Base-by-base conservation (phyloP, 2,329 filamentous ascomycete genomes). In the Niveomyces coronatus region DNA sequence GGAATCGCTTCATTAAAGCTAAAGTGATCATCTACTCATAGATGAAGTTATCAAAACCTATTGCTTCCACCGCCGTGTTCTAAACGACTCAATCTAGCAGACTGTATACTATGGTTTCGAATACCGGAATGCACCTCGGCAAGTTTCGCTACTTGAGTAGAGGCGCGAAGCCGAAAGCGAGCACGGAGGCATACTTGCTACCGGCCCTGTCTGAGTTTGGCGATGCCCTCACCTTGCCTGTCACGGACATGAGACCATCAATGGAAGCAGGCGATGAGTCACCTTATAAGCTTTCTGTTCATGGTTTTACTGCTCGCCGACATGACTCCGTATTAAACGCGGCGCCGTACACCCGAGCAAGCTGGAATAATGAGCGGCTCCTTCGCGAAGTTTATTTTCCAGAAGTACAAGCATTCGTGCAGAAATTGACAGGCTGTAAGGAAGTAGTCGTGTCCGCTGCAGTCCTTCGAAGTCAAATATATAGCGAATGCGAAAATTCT, bases 371-470 rank as follows among this genome's bases (percentile, higher is more conserved):
- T 4, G 30, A 20, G 28, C 16, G 18, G 13, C 17, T 32, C 3
- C 22, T 24, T 11, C 22, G 22, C 23, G n/a, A 29, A 37, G n/a
- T 29, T 19, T 18, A 30, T 17, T 16, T 22, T 17, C 5, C 9
- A 10, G 10, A 41, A 41, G 39, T 37, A 17, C 16, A 36, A 27
- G 15, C 9, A 5, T 22, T 40, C 16, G 38, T 40, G 30, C 38
- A 36, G 31, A 31, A 36, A 16, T 17, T 40, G 31, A 40, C 38
- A 19, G 38, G 38, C 13, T 40, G 38, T 27, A 40, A 40, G 26
- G 31, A 40, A 28, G 32, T 35, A 19, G 19, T 40, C 10, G 33
- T 40, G 14, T 40, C 38, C 26, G 38, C 38, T 15, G 38, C 38
- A 3, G 39, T 41, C 22, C 15, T 41, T 31, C 39, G 39, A 26